Conservation (phyloP, 129 eudicot genomes). For the Pittosporum tobira region DNA sequence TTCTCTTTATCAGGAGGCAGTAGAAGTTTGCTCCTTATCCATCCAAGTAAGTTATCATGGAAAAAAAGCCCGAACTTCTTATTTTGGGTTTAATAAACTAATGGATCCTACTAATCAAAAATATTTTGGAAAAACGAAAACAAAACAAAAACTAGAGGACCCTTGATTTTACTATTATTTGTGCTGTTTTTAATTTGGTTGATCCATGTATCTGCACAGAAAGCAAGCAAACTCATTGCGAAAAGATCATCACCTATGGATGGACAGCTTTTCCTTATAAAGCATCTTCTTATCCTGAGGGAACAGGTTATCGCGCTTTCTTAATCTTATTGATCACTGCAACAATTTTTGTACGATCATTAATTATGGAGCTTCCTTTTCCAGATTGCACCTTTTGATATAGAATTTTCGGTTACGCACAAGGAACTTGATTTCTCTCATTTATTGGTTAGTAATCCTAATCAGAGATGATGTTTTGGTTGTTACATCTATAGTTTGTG, state of each 20-base stretch:
- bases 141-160: no score
- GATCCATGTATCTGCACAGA: conserved; percentile 34
- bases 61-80: no score
- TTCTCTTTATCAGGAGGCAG: conserved; percentile 66
- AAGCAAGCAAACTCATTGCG: conserved; percentile 81
- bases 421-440: conserved; percentile 99
- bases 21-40: conserved; percentile 82
- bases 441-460: conserved; percentile 60
- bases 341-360: conserved; percentile 2
- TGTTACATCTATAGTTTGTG: conserved; percentile 1
- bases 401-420: conserved; percentile 90
- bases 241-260: conserved; percentile 88
- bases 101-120: no score
- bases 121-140: no score
- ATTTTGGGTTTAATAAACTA: not conserved
- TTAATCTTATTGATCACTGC: conserved; percentile 2
- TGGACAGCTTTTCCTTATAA: conserved; percentile 89
- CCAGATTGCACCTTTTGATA: conserved; percentile 99
- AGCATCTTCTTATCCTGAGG: conserved; percentile 90
- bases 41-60: conserved; percentile 60
- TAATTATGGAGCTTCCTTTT: conserved; percentile 22
- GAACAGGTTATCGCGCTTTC: conserved; percentile 57
- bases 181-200: conserved; percentile 7
- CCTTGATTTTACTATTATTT: not conserved
- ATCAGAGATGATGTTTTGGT: not conserved